Percentiles rank a stretch among this genome's conserved stretches.
These are phyloP conservation scores for Starmerella vaccinii DNA, from an alignment of 805 yeast species.

Conservation along the genomic window DNA sequence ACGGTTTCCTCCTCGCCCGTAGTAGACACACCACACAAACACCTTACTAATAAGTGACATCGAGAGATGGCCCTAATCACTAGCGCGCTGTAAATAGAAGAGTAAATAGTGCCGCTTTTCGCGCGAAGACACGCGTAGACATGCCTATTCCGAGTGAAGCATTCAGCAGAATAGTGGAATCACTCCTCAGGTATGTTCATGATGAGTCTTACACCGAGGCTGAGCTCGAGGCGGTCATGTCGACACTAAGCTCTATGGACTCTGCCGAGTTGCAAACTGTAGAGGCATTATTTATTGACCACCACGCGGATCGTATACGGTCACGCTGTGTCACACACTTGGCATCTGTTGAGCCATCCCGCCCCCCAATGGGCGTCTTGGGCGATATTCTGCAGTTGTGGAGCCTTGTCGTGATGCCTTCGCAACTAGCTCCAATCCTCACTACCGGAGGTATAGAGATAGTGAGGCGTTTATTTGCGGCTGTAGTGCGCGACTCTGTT, in stretches of 20 bases:
- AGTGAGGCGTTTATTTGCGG: background rate
- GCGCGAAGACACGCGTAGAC: background rate
- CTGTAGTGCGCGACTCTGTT: conserved; percentile 17
- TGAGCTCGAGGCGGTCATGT: conserved; percentile 5
- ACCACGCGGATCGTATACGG: conserved; percentile 1
- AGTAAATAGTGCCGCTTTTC: background rate
- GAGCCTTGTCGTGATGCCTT: background rate
- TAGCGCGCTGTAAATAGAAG: background rate
- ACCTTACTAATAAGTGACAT: too few species aligned
- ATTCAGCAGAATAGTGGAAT: background rate
- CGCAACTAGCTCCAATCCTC: background rate
- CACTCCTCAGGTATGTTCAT: background rate
- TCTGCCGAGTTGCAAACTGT: background rate
- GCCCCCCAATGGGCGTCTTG: background rate
- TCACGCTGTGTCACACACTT: background rate
- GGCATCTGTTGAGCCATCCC: background rate
- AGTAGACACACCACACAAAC: background rate
- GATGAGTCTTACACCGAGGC: conserved; percentile 6
- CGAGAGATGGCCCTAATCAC: too few species aligned
- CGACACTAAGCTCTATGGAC: background rate
- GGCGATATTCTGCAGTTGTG: conserved; percentile 15
- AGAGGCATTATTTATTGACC: conserved; percentile 2
- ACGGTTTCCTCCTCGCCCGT: too few species aligned
- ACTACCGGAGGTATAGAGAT: background rate
- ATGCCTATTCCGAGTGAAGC: background rate